Conservation (phyloP, 108 stramenopile genomes). For the Stephanodiscus minutulus region DNA sequence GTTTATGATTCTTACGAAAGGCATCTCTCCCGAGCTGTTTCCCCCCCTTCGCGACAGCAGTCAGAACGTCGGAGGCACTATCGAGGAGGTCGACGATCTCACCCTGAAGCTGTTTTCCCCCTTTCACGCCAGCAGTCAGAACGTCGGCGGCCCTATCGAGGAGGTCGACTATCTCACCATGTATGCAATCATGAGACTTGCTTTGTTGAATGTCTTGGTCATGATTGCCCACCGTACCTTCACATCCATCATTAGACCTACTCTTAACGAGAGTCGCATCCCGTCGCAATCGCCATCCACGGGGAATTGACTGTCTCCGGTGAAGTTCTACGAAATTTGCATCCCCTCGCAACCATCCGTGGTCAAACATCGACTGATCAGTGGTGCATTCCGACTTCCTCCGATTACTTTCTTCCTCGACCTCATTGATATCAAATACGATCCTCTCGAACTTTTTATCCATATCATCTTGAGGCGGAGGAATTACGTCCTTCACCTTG, state of each 20-base stretch:
- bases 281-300: no score
- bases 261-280: neutral
- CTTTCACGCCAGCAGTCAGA: neutral
- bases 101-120: neutral
- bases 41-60: neutral
- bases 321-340: no score
- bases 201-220: neutral
- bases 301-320: neutral
- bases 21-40: constrained; percentile 5
- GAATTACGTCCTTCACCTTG: constrained; percentile 4
- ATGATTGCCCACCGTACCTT: neutral
- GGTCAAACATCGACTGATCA: no score
- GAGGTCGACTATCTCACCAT: neutral
- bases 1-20: constrained; percentile 11
- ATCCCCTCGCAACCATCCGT: no score
- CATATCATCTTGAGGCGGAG: neutral
- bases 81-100: neutral
- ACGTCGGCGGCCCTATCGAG: neutral
- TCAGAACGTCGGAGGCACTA: neutral
- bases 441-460: neutral
- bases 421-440: neutral
- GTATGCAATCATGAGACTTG: neutral
- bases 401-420: neutral
- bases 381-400: no score
- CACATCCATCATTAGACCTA: neutral